These are phyloP conservation scores for Xanthoconium stramineum DNA, from an alignment of 768 basidiomycete species.

Conservation along the genomic window DNA sequence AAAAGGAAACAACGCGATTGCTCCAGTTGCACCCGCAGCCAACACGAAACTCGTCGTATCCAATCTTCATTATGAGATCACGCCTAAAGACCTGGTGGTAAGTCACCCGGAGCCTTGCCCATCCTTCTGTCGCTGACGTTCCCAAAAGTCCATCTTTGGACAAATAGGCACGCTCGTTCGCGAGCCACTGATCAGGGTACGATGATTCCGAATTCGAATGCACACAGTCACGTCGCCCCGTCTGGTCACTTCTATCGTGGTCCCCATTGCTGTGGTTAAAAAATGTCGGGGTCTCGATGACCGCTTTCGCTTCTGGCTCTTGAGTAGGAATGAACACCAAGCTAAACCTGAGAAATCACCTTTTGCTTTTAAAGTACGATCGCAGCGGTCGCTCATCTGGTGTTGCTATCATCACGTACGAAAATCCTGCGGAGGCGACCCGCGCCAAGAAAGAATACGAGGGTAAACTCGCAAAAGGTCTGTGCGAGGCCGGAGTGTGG, in stretches of 20 bases:
- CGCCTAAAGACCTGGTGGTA: constrained; percentile 83
- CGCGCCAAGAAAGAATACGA: constrained; percentile 82
- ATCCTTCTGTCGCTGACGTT: constrained; percentile 2
- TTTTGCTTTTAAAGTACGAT: constrained; percentile 76
- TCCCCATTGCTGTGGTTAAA: constrained; percentile 23
- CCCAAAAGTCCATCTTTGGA: constrained; percentile 77
- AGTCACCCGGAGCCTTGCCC: constrained; percentile 28
- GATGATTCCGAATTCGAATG: constrained; percentile 49
- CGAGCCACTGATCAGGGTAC: constrained; percentile 95
- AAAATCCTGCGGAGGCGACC: constrained; percentile 74
- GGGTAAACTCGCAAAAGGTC: constrained; percentile 87
- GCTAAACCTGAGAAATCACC: constrained; percentile 56
- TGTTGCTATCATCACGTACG: constrained; percentile 74
- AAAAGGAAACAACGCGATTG: constrained; percentile 24
- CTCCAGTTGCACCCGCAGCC: constrained; percentile 22
- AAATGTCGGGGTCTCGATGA: constrained; percentile 32
- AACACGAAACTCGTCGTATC: constrained; percentile 69
- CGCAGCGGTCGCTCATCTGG: constrained; percentile 91
- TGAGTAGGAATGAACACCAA: constrained; percentile 38
- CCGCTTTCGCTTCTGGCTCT: constrained; percentile 43
- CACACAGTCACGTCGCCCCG: constrained; percentile 32
- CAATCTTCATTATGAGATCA: constrained; percentile 90
- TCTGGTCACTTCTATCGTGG: constrained; percentile 34
- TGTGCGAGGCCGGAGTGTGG: not conserved
- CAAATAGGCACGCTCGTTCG: constrained; percentile 89